Conservation (phyloP, 1,284 basidiomycete species). For the Tilletia caries region DNA sequence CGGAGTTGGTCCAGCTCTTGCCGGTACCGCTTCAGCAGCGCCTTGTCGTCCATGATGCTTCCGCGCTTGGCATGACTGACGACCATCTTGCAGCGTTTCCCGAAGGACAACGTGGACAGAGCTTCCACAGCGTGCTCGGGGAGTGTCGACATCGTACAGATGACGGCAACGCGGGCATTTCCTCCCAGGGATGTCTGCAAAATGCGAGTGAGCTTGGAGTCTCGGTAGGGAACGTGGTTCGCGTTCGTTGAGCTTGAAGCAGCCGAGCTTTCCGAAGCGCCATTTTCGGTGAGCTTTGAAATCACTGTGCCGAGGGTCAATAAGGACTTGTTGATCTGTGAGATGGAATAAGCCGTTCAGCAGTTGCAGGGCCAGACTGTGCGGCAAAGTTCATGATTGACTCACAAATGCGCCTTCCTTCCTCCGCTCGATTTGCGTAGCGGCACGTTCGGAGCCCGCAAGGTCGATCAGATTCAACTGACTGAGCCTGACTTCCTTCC, state of each 20-base stretch:
- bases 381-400: not conserved
- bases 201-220: slow-evolving; percentile 60
- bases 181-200: slow-evolving; percentile 62
- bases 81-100: slow-evolving; percentile 60
- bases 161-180: slow-evolving; percentile 61
- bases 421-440: slow-evolving; percentile 58
- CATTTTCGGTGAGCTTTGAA: slow-evolving; percentile 59
- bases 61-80: slow-evolving; percentile 61
- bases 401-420: slow-evolving; percentile 57
- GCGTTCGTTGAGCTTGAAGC: slow-evolving; percentile 13
- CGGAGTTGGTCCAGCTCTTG: slow-evolving; percentile 44
- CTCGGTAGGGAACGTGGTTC: slow-evolving; percentile 60
- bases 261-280: not conserved
- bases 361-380: not conserved
- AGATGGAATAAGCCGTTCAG: not conserved
- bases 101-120: slow-evolving; percentile 62
- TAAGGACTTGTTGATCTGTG: slow-evolving; percentile 50
- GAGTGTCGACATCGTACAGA: slow-evolving; percentile 60
- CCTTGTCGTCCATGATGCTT: slow-evolving; percentile 54
- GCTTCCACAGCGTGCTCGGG: slow-evolving; percentile 60
- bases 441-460: slow-evolving; percentile 62
- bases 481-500: slow-evolving; percentile 43
- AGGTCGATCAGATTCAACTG: slow-evolving; percentile 61
- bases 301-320: slow-evolving; percentile 61
- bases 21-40: slow-evolving; percentile 36